Percentiles rank a stretch among this genome's conserved stretches.
phyloP scores from a whole-genome alignment of 345 rosid genomes.

The Cardamine occulta region DNA sequence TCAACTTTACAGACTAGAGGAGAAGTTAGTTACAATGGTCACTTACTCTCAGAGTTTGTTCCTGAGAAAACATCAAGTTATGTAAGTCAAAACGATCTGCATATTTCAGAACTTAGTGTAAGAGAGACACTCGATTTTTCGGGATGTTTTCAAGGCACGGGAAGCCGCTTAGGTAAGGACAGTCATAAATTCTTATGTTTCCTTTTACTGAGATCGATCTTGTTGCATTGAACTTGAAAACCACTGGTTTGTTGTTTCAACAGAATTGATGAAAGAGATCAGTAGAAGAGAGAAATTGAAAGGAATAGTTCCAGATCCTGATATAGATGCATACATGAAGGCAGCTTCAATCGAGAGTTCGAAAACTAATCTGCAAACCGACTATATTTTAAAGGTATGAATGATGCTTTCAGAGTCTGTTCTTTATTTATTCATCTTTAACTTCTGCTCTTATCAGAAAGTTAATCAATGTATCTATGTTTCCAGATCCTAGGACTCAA shows the following conservation, averaged over 20 bases:
- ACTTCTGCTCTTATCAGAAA: background rate
- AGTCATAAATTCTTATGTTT: background rate
- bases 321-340: constrained; percentile 72
- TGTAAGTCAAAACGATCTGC: constrained; percentile 69
- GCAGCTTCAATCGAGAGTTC: constrained; percentile 46
- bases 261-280: constrained; percentile 64
- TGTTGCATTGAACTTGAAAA: background rate
- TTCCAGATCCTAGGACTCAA: constrained; percentile 54
- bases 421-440: background rate
- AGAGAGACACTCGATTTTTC: constrained; percentile 73
- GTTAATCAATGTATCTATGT: background rate
- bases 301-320: constrained; percentile 62
- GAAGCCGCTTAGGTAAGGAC: constrained; percentile 47
- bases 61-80: constrained; percentile 70
- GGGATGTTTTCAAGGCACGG: constrained; percentile 62
- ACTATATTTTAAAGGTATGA: constrained; percentile 52
- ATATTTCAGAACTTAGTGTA: constrained; percentile 66
- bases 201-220: background rate
- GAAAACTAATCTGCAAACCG: constrained; percentile 51
- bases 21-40: constrained; percentile 61
- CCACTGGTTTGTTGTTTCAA: background rate
- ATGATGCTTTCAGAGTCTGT: background rate
- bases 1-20: constrained; percentile 55
- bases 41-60: constrained; percentile 56
- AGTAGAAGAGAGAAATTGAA: constrained; percentile 59